Evolutionary conservation across 2,329 filamentous ascomycete species (phyloP).

Genomic region (Fusarium subglutinans): DNA sequence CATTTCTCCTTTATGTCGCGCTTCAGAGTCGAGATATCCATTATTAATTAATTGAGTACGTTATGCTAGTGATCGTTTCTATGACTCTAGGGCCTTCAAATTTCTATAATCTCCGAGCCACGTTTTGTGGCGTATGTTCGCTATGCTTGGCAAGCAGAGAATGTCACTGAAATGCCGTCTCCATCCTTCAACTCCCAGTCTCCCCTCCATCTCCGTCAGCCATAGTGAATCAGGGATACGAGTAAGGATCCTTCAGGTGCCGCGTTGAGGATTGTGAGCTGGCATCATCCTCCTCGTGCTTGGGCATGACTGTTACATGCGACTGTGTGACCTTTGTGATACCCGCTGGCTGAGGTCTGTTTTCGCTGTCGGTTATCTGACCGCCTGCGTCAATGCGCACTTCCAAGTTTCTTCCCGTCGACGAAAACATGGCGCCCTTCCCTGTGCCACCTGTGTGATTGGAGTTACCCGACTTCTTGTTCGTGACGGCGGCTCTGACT

Average conservation of each 20-base stretch:
- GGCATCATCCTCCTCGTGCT: slow-evolving; percentile 31
- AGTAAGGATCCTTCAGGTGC: slow-evolving; percentile 24
- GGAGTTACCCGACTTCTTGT: not conserved
- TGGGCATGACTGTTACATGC: slow-evolving; percentile 26
- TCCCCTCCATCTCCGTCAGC: not conserved
- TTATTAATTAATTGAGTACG: slow-evolving; percentile 3
- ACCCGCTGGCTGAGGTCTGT: slow-evolving; percentile 7
- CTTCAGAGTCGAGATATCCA: not conserved
- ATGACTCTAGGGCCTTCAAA: not conserved
- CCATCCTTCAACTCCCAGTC: not conserved
- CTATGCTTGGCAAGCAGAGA: not conserved
- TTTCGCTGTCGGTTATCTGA: not conserved
- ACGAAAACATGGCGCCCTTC: slow-evolving; percentile 8
- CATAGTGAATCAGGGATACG: not conserved
- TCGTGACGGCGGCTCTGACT: not conserved
- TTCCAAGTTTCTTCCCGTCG: slow-evolving; percentile 17
- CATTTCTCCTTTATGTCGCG: not conserved
- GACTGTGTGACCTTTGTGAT: slow-evolving; percentile 40
- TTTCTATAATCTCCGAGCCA: not conserved
- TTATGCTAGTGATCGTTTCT: not conserved
- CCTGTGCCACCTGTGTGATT: not conserved
- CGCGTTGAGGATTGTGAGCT: slow-evolving; percentile 37
- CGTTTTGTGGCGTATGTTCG: not conserved
- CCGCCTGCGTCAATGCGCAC: slow-evolving; percentile 18
- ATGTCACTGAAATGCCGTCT: not conserved